Base-by-base conservation (phyloP, 106 monocot species). In the Dactylorhiza incarnata region DNA sequence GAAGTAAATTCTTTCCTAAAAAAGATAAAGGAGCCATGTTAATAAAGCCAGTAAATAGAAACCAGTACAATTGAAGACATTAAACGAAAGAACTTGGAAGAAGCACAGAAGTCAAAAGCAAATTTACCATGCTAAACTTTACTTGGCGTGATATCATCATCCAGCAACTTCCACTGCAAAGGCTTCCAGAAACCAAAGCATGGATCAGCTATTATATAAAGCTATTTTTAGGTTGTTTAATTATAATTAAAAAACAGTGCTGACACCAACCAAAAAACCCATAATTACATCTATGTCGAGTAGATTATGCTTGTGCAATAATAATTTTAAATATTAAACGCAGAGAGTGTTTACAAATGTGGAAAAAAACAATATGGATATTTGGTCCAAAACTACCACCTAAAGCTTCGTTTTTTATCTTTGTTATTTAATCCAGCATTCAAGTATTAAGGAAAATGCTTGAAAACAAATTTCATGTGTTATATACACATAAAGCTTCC, bases 401-500 rank as follows among this genome's bases (percentile, higher is more conserved):
- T 44, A 44, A 7, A 69, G 44, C 17, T 69, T 46, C 17, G 3
- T n/a, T 7, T 69, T 45, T 46, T 17, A 7, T 69, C 23, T 24
- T 20, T 5, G 13, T 0, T 45, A 65, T 45, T 9, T 71, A 11
- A 19, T 71, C 3, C 22, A 71, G 48, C 1, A 48, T 44, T 12
- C 16, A 45, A 45, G 15, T 48, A 71, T 71, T 11, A 48, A 49
- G 49, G 9, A 8, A 72, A 20, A 72, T 49, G 23, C 24, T 72
- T 49, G 49, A 48, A 48, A 37, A 46, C 37, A 72, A 10, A 69
- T 69, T 49, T 48, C 49, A 72, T 72, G 45, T 70, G 69, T 70
- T 70, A 70, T 48, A 45, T 72, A 48, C 23, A 72, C 72, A 46
- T 46, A 89, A 80, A 88, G 71, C 81, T 82, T 79, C 88, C 84